Conservation (phyloP, 805 yeast genomes). For the Dipodascus geniculatus region DNA sequence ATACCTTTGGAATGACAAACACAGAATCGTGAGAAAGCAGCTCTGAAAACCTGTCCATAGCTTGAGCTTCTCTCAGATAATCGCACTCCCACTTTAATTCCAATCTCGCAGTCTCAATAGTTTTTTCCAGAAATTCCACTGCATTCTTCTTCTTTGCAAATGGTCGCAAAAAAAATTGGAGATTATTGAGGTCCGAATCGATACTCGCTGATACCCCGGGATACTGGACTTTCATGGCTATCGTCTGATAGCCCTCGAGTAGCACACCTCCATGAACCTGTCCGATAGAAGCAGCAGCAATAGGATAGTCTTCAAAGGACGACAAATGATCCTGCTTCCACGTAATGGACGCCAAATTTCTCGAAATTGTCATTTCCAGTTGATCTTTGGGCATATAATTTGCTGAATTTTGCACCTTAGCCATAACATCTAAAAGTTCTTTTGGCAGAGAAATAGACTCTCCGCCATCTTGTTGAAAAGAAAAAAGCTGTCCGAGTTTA, state of each 20-base stretch:
- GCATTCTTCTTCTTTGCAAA: neutral
- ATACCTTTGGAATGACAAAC: conserved; percentile 77
- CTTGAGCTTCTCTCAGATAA: conserved; percentile 77
- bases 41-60: conserved; percentile 55
- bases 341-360: conserved; percentile 54
- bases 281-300: conserved; percentile 96
- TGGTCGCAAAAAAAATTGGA: conserved; percentile 50
- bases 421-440: conserved; percentile 69
- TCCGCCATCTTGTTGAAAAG: conserved; percentile 48
- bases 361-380: conserved; percentile 58
- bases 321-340: conserved; percentile 64
- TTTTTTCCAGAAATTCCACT: conserved; percentile 83
- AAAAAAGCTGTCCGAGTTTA: conserved; percentile 89
- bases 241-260: conserved; percentile 43
- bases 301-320: conserved; percentile 74
- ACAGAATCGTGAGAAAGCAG: conserved; percentile 48
- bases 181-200: conserved; percentile 84
- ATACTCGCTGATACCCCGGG: conserved; percentile 94
- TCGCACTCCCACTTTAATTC: conserved; percentile 98
- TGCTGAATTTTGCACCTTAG: conserved; percentile 86
- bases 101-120: conserved; percentile 83
- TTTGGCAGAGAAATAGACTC: conserved; percentile 53
- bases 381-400: conserved; percentile 95
- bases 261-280: conserved; percentile 82
- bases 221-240: conserved; percentile 92